These are phyloP conservation scores for Bacterosira constricta DNA, from an alignment of 108 stramenopile species.

Conservation along the genomic window DNA sequence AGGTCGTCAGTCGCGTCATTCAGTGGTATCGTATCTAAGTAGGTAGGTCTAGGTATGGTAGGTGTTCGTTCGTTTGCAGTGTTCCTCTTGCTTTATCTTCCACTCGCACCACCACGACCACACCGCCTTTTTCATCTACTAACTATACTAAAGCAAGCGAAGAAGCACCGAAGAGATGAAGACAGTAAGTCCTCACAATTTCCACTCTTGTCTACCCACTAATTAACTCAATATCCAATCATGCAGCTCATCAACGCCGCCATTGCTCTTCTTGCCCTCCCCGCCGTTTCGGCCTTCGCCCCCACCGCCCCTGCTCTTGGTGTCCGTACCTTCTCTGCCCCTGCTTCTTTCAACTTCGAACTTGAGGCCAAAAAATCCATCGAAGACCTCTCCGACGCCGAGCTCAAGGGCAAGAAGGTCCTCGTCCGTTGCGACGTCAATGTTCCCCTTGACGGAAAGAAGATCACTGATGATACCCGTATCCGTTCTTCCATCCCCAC, in stretches of 20 bases:
- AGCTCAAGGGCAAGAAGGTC: constrained; percentile 97
- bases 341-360: constrained; percentile 51
- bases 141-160: neutral
- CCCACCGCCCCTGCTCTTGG: constrained; percentile 70
- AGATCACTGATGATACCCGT: constrained; percentile 98
- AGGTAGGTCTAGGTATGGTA: no score
- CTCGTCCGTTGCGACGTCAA: constrained; percentile 98
- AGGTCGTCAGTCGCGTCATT: no score
- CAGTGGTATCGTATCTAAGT: no score
- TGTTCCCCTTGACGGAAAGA: constrained; percentile 97
- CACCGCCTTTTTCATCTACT: no score
- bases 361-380: constrained; percentile 96
- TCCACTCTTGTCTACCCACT: neutral
- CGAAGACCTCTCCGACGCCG: constrained; percentile 89
- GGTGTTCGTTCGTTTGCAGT: no score
- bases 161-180: neutral
- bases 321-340: constrained; percentile 53
- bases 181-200: neutral
- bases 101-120: no score
- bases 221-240: neutral
- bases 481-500: constrained; percentile 98
- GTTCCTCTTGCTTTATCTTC: no score
- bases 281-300: constrained; percentile 73
- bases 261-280: constrained; percentile 69
- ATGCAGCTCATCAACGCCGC: constrained; percentile 82